Evolutionary conservation across 1,139 yeast genomes (phyloP), one percentile per base, ranked within the genome.

Genomic region (Blastobotrys indianensis): DNA sequence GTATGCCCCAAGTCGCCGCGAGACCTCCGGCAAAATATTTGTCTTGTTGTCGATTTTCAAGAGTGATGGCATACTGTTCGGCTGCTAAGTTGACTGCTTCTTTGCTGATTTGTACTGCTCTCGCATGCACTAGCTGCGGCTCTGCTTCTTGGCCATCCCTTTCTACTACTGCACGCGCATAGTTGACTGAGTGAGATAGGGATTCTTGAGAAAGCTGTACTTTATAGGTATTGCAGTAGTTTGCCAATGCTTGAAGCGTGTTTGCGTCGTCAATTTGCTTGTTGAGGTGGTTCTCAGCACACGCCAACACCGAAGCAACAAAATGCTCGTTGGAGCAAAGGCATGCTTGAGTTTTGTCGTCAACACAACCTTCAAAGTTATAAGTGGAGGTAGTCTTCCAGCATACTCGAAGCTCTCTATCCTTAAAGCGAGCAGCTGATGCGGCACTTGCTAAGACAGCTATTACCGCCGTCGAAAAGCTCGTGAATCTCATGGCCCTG

Each of bases 61-160:
- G 7, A 33, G 15, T 28, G 3, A n/a, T 11, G 20, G 5, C 6
- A 6, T 37, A 13, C 10, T 37, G 11, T 12, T 13, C 36, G 16
- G 36, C 36, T 4, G 7, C 16, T 8, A 13, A 16, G 17, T n/a
- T 33, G 36, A 9, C 16, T 4, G 16, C 11, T 31, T 29, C 25
- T 38, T 38, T 31, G 12, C 33, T 31, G 33, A 31, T 8, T n/a
- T 31, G 33, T 6, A 37, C 30, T 20, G 39, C 32, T 11, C 28
- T 8, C 4, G 39, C 9, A 12, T 36, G 29, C 20, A 36, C 13
- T 20, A 7, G 4, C 6, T 20, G 25, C 4, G 25, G 25, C 25
- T 20, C 25, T 4, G 25, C 25, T 20, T 20, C 25, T 20, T 7
- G 25, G n/a, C n/a, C n/a, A n/a, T n/a, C n/a, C n/a, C n/a, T n/a